Percentiles rank a stretch among this genome's conserved stretches.
phyloP scores from a whole-genome alignment of 345 rosid genomes.

The Rhodamnia argentea region DNA sequence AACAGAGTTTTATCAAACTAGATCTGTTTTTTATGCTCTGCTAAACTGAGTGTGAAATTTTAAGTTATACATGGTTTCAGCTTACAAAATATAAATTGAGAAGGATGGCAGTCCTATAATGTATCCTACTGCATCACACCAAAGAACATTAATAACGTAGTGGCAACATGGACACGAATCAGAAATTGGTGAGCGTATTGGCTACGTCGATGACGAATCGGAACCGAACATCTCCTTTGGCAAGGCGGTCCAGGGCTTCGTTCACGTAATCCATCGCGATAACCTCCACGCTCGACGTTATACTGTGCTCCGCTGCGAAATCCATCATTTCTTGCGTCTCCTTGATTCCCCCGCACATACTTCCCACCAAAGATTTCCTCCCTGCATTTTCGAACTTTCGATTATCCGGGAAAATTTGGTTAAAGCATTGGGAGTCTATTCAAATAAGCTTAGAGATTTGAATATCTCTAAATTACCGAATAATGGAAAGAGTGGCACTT shows the following conservation, averaged over 20 bases:
- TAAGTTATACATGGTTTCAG: not conserved
- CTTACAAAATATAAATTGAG: not conserved
- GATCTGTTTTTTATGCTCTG: no score
- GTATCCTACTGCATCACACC: not conserved
- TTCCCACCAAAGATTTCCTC: conserved; percentile 6
- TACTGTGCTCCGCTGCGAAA: conserved; percentile 4
- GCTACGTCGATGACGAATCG: conserved; percentile 19
- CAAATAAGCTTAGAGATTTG: not conserved
- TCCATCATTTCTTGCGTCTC: conserved; percentile 25
- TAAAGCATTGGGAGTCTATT: not conserved
- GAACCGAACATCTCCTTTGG: conserved; percentile 7
- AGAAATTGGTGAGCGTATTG: not conserved
- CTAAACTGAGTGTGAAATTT: not conserved
- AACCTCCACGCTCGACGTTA: conserved; percentile 9
- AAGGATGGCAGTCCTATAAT: not conserved
- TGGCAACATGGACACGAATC: not conserved
- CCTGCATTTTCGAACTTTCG: not conserved
- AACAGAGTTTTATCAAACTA: no score
- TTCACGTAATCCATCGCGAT: conserved; percentile 12
- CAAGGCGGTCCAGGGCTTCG: conserved; percentile 6
- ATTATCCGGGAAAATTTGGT: not conserved
- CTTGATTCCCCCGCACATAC: conserved; percentile 9
- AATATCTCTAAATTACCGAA: not conserved
- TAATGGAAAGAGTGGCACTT: not conserved
- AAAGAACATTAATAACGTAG: not conserved